Percentiles rank a stretch among this genome's conserved stretches.
Evolutionary conservation across 495 filamentous ascomycete species (phyloP).

Genomic region (Polyplosphaeria fusca): DNA sequence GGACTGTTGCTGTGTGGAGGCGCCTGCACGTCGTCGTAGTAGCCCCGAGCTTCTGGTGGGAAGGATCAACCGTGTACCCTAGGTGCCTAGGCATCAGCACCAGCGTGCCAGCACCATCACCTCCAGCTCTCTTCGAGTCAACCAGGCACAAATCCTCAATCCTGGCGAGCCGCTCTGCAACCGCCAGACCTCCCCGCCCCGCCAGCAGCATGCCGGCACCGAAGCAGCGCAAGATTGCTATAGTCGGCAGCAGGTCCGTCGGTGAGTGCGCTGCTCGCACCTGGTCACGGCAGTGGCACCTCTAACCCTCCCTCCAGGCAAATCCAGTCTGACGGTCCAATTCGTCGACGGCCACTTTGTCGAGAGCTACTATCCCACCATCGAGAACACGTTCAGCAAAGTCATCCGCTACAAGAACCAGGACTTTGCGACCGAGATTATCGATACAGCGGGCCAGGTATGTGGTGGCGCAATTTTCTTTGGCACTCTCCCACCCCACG

Average conservation of each 20-base stretch:
- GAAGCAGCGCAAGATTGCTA: constrained; percentile 96
- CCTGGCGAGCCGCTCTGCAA: neutral
- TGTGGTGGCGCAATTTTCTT: constrained; percentile 5
- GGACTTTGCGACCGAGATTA: constrained; percentile 94
- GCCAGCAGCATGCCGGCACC: constrained; percentile 58
- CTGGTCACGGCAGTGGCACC: neutral
- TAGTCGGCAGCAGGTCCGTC: constrained; percentile 95
- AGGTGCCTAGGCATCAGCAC: constrained; percentile 10
- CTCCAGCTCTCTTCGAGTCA: neutral
- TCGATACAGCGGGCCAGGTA: constrained; percentile 98
- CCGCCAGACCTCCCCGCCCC: neutral
- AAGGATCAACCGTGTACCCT: neutral
- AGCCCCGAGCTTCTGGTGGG: neutral
- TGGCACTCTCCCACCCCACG: constrained; percentile 21
- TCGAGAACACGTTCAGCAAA: constrained; percentile 97
- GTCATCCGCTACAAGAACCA: constrained; percentile 87
- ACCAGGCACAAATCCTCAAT: neutral
- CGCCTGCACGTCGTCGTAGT: neutral
- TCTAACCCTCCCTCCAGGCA: constrained; percentile 56
- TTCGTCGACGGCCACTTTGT: constrained; percentile 98
- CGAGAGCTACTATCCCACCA: constrained; percentile 97
- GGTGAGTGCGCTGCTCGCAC: constrained; percentile 44
- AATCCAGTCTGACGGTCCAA: constrained; percentile 95
- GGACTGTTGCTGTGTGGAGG: neutral
- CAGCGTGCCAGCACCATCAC: neutral